Base-by-base conservation (phyloP, 179 eudicot species). In the Silene noctiflora region DNA sequence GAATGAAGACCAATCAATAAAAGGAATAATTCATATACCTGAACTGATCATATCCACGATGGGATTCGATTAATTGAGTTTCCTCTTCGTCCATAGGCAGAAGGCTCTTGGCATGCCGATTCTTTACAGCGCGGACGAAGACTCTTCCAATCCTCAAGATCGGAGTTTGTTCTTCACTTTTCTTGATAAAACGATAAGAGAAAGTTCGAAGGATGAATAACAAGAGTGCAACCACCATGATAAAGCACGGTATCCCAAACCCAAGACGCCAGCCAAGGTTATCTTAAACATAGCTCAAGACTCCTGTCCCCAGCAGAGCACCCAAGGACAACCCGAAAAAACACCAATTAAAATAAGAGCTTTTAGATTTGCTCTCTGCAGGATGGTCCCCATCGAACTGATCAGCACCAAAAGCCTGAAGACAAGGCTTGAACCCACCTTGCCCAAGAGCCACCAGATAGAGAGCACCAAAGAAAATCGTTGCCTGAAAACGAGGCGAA, bases 311-410 rank as follows among this genome's bases (percentile, higher is more conserved):
- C 0, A 80, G 19, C 25, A 80, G 19, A 4, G 78, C 48, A 65
- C 89, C 91, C 13, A 60, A 29, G 56, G 75, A 74, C 7, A 85
- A 0, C 27, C 83, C 77, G 78, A 87, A 85, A 69, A 85, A 88
- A 90, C 91, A 91, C 97, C 97, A 91, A 71, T 91, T 91, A 77
- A 91, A 91, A 83, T 88, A 88, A 24, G 94, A 90, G 81, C 92
- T 91, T 79, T 90, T 90, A 56, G 89, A 86, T 78, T 81, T 85
- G 72, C 79, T 64, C 70, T 88, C 95, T 19, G 59, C 53, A 0
- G 84, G 84, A 68, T 90, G 81, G 31, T 79, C 83, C 1, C 80
- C 81, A 60, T 91, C 95, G 76, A 91, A 91, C 53, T 90, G 97
- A 75, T 91, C 94, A 33, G 92, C 97, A 13, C 94, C 97, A 25